phyloP scores from a whole-genome alignment of 2,329 filamentous ascomycete species.

The Exophiala alcalophila region DNA sequence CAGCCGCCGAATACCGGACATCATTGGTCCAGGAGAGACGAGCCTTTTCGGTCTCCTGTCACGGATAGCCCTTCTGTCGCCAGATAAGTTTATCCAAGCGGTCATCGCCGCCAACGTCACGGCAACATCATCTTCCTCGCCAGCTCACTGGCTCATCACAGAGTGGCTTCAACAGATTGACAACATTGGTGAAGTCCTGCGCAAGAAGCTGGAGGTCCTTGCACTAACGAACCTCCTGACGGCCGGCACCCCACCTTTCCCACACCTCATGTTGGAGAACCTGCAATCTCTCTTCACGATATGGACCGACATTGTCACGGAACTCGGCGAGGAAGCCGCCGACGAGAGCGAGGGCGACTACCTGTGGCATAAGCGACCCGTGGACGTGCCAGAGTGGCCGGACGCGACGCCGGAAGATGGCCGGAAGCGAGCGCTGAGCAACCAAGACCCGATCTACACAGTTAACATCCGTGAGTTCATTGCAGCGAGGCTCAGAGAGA shows the following conservation, averaged over 20 bases:
- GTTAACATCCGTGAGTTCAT: slow-evolving; percentile 47
- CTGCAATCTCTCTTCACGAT: slow-evolving; percentile 47
- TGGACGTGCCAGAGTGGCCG: slow-evolving; percentile 35
- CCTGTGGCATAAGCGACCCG: slow-evolving; percentile 37
- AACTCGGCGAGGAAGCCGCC: slow-evolving; percentile 42
- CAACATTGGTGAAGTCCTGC: slow-evolving; percentile 44
- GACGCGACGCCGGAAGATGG: slow-evolving; percentile 42
- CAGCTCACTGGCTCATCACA: slow-evolving; percentile 43
- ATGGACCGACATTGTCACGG: slow-evolving; percentile 47
- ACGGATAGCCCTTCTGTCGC: slow-evolving; percentile 71
- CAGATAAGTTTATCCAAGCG: slow-evolving; percentile 61
- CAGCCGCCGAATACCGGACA: slow-evolving; percentile 63
- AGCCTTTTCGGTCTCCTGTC: slow-evolving; percentile 84
- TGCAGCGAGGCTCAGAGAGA: slow-evolving; percentile 45
- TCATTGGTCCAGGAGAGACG: slow-evolving; percentile 73
- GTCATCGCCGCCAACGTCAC: slow-evolving; percentile 38
- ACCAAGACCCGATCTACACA: slow-evolving; percentile 42
- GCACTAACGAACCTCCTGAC: slow-evolving; percentile 46
- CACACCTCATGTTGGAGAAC: slow-evolving; percentile 41
- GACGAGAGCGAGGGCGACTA: slow-evolving; percentile 43
- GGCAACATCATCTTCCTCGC: slow-evolving; percentile 25
- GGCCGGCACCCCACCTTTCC: slow-evolving; percentile 36
- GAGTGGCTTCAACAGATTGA: slow-evolving; percentile 52
- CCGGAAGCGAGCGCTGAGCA: slow-evolving; percentile 41
- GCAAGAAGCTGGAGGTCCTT: slow-evolving; percentile 48